phyloP scores from a whole-genome alignment of 192 early-diverging fungal species.

The Gonapodya prolifera region DNA sequence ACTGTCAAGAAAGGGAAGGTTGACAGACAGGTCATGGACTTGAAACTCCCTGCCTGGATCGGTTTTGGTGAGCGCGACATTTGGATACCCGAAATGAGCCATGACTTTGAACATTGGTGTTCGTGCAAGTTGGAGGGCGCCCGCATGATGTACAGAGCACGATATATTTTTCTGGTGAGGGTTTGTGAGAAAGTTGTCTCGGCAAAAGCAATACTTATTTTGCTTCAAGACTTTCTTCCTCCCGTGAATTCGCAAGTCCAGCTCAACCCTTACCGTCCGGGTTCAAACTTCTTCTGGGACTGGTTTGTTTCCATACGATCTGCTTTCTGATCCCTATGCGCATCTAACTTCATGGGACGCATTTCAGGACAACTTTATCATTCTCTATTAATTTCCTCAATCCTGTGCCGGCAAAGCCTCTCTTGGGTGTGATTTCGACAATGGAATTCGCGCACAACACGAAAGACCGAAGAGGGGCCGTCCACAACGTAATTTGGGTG shows the following conservation, averaged over 20 bases:
- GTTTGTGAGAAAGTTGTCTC: not conserved
- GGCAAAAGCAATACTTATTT: not conserved
- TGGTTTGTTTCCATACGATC: no score
- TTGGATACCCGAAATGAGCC: not conserved
- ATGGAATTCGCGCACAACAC: not conserved
- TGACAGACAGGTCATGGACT: not conserved
- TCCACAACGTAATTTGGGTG: not conserved
- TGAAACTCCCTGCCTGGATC: not conserved
- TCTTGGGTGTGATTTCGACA: not conserved
- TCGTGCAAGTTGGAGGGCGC: not conserved
- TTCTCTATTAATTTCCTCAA: not conserved
- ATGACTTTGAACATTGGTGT: not conserved
- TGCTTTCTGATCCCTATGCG: no score
- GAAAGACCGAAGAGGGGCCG: not conserved
- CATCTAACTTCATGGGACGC: no score
- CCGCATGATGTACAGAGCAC: not conserved
- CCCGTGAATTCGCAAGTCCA: not conserved
- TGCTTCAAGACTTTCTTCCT: not conserved
- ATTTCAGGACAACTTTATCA: not conserved
- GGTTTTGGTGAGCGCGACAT: not conserved
- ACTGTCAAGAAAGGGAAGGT: not conserved
- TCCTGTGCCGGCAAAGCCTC: not conserved
- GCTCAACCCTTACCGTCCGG: not conserved
- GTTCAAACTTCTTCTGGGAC: not conserved
- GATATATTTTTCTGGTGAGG: not conserved